phyloP scores from a whole-genome alignment of 2,329 filamentous ascomycete genomes.

The Monosporascus sp. region DNA sequence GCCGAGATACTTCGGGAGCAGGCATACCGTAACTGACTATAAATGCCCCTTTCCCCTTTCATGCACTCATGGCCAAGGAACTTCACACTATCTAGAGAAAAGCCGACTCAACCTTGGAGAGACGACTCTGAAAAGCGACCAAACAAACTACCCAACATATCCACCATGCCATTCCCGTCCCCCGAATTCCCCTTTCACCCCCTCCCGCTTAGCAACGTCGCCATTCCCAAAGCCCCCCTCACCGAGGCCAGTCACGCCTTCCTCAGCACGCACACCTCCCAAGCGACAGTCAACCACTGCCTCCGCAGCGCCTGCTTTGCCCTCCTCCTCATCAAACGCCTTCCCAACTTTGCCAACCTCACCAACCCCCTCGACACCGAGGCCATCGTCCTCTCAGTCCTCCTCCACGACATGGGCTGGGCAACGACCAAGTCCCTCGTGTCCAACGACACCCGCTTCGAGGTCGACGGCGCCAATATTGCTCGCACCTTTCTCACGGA shows the following conservation, averaged over 20 bases:
- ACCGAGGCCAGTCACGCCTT: conserved; percentile 1
- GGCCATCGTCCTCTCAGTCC: conserved; percentile 10
- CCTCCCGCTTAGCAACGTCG: conserved; percentile 7
- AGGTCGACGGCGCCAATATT: conserved; percentile 16
- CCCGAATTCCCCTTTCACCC: conserved; percentile 11
- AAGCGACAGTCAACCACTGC: conserved; percentile 16
- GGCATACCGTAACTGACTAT: too few species aligned
- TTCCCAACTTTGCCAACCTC: conserved; percentile 3
- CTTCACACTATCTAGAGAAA: too few species aligned
- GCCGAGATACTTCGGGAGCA: too few species aligned
- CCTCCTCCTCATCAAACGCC: conserved; percentile 11
- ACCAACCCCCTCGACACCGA: conserved; percentile 6
- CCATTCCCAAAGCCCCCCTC: too few species aligned
- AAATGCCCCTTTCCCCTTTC: too few species aligned
- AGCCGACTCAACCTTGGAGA: too few species aligned
- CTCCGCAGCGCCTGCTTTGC: conserved; percentile 17
- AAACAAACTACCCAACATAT: too few species aligned
- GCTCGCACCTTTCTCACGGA: conserved; percentile 1
- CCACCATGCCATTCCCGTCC: too few species aligned
- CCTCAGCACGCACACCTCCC: conserved; percentile 11
- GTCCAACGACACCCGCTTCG: conserved; percentile 12
- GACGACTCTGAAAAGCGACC: too few species aligned
- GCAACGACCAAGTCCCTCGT: conserved; percentile 2
- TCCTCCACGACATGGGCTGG: conserved; percentile 19
- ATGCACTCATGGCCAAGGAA: too few species aligned